phyloP scores from a whole-genome alignment of 768 basidiomycete genomes.

The Vararia minispora region DNA sequence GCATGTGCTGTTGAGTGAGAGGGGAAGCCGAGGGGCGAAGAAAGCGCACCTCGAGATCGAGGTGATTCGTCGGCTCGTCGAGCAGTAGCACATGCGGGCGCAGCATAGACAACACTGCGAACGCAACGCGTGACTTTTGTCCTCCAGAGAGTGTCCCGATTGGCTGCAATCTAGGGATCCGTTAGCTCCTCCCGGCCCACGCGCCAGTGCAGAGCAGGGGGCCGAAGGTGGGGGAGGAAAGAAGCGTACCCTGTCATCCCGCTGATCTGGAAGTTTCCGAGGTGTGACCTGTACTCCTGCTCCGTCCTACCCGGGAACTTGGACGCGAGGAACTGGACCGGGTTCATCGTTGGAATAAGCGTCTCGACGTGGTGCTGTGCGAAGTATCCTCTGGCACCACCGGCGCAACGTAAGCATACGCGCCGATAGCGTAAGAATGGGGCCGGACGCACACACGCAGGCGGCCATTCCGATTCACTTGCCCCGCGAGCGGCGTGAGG shows the following conservation, averaged over 20 bases:
- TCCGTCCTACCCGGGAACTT: conserved; percentile 92
- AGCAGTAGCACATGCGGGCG: conserved; percentile 87
- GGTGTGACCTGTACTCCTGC: conserved; percentile 91
- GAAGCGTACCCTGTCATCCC: conserved; percentile 75
- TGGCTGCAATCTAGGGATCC: conserved; percentile 49
- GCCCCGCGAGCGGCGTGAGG: conserved; percentile 60
- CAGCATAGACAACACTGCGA: conserved; percentile 76
- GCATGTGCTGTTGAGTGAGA: background rate
- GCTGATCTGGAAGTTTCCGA: conserved; percentile 96
- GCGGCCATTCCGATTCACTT: conserved; percentile 85
- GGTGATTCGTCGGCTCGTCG: conserved; percentile 96
- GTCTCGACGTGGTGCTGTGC: conserved; percentile 96
- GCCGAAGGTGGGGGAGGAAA: background rate
- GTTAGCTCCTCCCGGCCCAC: no score
- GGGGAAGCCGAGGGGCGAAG: background rate
- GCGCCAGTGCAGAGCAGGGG: conserved; percentile 1
- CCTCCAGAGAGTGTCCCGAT: conserved; percentile 93
- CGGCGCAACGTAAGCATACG: no score
- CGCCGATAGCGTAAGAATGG: background rate
- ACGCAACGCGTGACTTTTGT: conserved; percentile 93
- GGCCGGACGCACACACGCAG: conserved; percentile 64
- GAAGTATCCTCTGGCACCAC: conserved; percentile 82
- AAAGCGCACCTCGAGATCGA: conserved; percentile 76
- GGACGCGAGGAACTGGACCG: conserved; percentile 86
- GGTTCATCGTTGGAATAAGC: conserved; percentile 72